Evolutionary conservation across 495 filamentous ascomycete genomes (phyloP).

Genomic region (Collariella sp.): DNA sequence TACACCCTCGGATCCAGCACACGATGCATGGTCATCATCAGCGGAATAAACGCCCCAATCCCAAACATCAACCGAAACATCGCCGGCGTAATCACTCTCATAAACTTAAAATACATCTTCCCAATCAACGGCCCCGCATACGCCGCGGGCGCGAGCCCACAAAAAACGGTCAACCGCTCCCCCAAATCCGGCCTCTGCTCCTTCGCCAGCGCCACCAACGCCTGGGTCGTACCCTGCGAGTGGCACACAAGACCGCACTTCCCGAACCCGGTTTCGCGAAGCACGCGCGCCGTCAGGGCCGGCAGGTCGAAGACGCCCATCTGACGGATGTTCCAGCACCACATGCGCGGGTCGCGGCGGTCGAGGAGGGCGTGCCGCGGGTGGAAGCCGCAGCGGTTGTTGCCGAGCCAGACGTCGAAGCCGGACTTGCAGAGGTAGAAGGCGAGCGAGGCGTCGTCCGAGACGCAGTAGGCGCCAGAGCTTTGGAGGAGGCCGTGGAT

Average conservation of each 20-base stretch:
- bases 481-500: constrained; percentile 86
- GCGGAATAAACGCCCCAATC: constrained; percentile 88
- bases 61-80: constrained; percentile 82
- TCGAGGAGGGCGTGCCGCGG: constrained; percentile 65
- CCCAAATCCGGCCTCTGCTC: constrained; percentile 87
- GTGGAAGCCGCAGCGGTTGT: constrained; percentile 82
- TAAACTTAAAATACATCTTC: constrained; percentile 88
- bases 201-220: constrained; percentile 82
- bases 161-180: constrained; percentile 79
- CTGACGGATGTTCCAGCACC: constrained; percentile 93
- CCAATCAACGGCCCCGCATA: constrained; percentile 84
- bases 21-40: constrained; percentile 82
- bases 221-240: constrained; percentile 86
- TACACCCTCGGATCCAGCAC: constrained; percentile 59
- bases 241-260: constrained; percentile 81
- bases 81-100: constrained; percentile 65
- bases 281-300: constrained; percentile 73
- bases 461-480: constrained; percentile 79
- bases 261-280: constrained; percentile 72
- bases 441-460: constrained; percentile 82
- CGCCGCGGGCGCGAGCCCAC: constrained; percentile 82
- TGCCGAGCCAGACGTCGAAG: constrained; percentile 96
- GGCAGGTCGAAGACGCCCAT: constrained; percentile 90
- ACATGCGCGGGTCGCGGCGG: constrained; percentile 81
- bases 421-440: constrained; percentile 88